Evolutionary conservation across 257 asterid genomes (phyloP), one percentile per base, ranked within the genome.

Genomic region (Paraleonurus japonicus): DNA sequence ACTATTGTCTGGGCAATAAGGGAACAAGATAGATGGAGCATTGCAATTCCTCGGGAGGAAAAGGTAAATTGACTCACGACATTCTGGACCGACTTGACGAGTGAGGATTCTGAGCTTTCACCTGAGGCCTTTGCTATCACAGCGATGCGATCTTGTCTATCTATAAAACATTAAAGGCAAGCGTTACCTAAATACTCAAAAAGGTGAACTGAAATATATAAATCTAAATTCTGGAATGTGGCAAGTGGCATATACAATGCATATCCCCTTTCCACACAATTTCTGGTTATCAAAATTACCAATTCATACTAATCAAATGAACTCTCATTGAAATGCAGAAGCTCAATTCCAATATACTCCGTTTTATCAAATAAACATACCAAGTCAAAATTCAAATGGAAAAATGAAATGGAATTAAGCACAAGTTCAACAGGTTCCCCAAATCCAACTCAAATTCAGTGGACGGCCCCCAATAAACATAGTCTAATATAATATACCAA

Each of bases 91-190:
- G 89, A 85, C 75, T 92, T 81, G 67, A 84, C 76, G 23, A 86
- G 81, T 51, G 97, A 90, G 67, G 90, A 37, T 65, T 87, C 97
- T 16, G 90, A 79, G 77, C 85, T 77, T 65, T 84, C 92, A 16
- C 85, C 80, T 0, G 92, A 78, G 39, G 98, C 97, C 84, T 88
- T 92, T 45, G 87, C 80, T 16, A 78, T 57, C 64, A 88, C 69
- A n/a, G 79, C 50, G 62, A 67, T 24, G 58, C 82, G 85, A 69
- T 66, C 71, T 66, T 54, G 82, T 60, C 84, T 82, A 74, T 57
- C 97, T 90, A 77, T 48, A 48, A 60, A 62, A 50, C 59, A 81
- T 59, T 20, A 65, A 66, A 24, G 35, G 74, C 2, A 65, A 35
- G 37, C 9, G 30, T 33, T 66, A 27, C 24, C 33, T 45, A 8